Base-by-base conservation (phyloP, 2,329 filamentous ascomycete genomes). In the Neopestalotiopsis rosae region DNA sequence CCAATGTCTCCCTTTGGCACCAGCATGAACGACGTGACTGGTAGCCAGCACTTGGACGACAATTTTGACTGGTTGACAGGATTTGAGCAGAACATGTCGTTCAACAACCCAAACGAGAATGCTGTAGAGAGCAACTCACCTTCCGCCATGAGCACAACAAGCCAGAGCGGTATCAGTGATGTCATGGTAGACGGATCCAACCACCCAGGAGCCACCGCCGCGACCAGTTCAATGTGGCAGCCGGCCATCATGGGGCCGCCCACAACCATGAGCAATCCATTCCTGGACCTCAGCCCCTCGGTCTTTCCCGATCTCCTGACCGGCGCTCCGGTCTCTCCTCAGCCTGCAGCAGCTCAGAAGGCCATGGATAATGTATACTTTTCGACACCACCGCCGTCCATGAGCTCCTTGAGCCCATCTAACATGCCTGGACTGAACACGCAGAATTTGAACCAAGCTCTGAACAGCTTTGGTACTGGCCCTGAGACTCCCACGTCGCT, bases 101-200 rank as follows among this genome's bases (percentile, higher is more conserved):
- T 94, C 78, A 87, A 86, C 74, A 89, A 88, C 68, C 83, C 85
- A 67, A 92, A 92, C 75, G 94, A 97, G 74, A 92, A 91, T 72
- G 94, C 93, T 34, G 89, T 98, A 67, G 95, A 97, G 75, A 94
- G 93, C 69, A 98, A 96, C 12, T 98, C 96, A 14, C 96, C 96
- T 17, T 98, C 96, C 9, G 94, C 94, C 61, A 95, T 98, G 79
- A 98, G 95, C 83, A 97, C 94, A 58, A 94, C 93, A 69, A 98
- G 95, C 81, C 95, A 97, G 77, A 95, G 93, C 79, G 93, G 92
- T 65, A 93, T 95, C 79, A 97, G 94, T 81, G 96, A 98, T 78
- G 90, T 94, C 69, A 94, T 97, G 91, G 86, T 96, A 69, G 94
- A 98, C 80, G 94, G 93, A 69, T 89, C 89, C 49, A 92, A 91